These are phyloP conservation scores for barley (Hordeum vulgare) DNA, from an alignment of 176 grass and related monocot species.

Conservation along the genomic window DNA sequence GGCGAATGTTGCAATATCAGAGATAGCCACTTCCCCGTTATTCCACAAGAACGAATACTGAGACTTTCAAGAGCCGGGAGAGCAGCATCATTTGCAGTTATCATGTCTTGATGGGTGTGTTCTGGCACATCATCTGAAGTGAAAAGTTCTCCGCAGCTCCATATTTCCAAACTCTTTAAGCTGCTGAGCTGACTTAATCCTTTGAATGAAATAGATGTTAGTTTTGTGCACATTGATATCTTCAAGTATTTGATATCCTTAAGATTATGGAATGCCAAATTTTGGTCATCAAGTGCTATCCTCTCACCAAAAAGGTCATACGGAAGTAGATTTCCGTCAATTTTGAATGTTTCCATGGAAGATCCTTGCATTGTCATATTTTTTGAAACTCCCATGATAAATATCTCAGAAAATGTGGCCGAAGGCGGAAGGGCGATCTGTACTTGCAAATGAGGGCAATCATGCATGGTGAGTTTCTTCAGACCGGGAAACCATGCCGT, in stretches of 20 bases:
- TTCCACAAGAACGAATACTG: accelerated
- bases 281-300: background rate
- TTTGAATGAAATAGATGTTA: background rate
- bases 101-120: background rate
- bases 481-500: no score
- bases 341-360: background rate
- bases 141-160: background rate
- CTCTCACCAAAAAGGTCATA: accelerated
- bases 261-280: conserved; percentile 7
- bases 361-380: background rate
- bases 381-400: background rate
- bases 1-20: background rate
- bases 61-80: background rate
- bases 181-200: conserved; percentile 20
- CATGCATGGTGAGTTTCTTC: background rate
- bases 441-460: conserved; percentile 1
- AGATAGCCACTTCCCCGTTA: background rate
- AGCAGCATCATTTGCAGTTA: background rate
- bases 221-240: background rate
- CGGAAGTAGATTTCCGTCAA: no score
- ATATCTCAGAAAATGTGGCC: background rate
- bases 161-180: conserved; percentile 8
- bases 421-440: background rate
- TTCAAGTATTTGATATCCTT: background rate
- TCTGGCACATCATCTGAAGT: background rate